Evolutionary conservation across 1,284 basidiomycete species (phyloP).

Genomic region (Vanrija sp.): DNA sequence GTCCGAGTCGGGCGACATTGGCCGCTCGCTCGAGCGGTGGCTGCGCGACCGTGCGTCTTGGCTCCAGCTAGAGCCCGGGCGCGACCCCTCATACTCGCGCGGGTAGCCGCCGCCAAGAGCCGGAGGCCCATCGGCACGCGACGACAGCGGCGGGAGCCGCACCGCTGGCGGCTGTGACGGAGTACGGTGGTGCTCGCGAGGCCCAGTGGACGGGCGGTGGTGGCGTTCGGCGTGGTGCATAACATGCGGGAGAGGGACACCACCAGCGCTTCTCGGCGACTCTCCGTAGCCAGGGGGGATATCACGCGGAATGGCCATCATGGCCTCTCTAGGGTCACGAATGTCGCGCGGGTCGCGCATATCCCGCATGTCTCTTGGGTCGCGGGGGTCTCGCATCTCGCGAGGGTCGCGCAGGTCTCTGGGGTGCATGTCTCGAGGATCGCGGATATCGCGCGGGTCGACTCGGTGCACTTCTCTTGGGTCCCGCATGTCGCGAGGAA

Average conservation of each 20-base stretch:
- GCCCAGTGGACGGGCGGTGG: conserved; percentile 2
- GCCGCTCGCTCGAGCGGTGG: conserved; percentile 9
- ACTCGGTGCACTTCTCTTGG: not conserved
- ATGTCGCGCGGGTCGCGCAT: not conserved
- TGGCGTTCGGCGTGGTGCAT: conserved; percentile 2
- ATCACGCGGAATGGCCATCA: too few species aligned
- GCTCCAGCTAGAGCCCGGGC: conserved; percentile 15
- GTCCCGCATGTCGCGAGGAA: not conserved
- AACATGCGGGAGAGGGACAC: not conserved
- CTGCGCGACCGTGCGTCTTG: conserved; percentile 3
- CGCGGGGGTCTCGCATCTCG: not conserved
- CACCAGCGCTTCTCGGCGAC: conserved; percentile 5
- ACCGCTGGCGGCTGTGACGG: not conserved
- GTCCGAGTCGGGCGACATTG: conserved; percentile 1
- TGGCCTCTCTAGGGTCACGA: too few species aligned
- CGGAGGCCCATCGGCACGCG: conserved; percentile 14
- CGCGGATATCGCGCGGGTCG: too few species aligned
- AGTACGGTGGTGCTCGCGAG: conserved; percentile 6
- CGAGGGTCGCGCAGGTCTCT: not conserved
- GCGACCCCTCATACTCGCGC: conserved; percentile 2
- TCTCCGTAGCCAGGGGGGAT: too few species aligned
- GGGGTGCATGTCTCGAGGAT: not conserved
- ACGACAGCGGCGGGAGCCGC: conserved; percentile 10
- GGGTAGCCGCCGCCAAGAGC: conserved; percentile 7
- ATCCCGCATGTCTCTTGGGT: not conserved